Percentiles rank a stretch among this genome's conserved stretches.
Conservation (phyloP, 495 filamentous ascomycete genomes). For the Lentithecium fluviatile region DNA sequence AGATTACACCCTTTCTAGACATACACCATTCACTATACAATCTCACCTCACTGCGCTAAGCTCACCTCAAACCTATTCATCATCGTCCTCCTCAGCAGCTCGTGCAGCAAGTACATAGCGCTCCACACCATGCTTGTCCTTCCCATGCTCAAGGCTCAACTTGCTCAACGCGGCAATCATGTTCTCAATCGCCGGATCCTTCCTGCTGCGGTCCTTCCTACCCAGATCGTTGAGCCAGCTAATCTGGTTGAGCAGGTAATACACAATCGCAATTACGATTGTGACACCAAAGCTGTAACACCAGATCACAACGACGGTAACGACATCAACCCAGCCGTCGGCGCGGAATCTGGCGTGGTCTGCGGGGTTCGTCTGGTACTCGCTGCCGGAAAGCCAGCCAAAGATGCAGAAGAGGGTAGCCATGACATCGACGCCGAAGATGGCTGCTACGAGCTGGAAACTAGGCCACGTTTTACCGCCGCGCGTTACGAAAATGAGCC, state of each 20-base stretch:
- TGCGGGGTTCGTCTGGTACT: slow-evolving; percentile 47
- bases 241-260: slow-evolving; percentile 70
- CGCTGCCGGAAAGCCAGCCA: slow-evolving; percentile 62
- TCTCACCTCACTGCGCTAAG: background rate
- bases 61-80: slow-evolving; percentile 50
- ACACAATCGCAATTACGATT: slow-evolving; percentile 74
- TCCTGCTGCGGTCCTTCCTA: slow-evolving; percentile 70
- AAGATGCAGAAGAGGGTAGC: slow-evolving; percentile 72
- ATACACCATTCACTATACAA: background rate
- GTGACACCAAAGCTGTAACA: slow-evolving; percentile 74
- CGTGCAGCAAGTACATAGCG: slow-evolving; percentile 62
- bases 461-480: slow-evolving; percentile 69
- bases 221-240: slow-evolving; percentile 71
- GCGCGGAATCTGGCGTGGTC: slow-evolving; percentile 50
- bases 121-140: slow-evolving; percentile 53
- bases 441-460: slow-evolving; percentile 70
- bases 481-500: slow-evolving; percentile 77
- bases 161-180: slow-evolving; percentile 73
- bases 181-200: slow-evolving; percentile 79
- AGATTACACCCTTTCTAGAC: background rate
- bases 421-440: slow-evolving; percentile 67
- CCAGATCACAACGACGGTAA: slow-evolving; percentile 79
- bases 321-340: slow-evolving; percentile 67
- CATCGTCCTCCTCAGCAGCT: slow-evolving; percentile 66
- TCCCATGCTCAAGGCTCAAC: slow-evolving; percentile 71